phyloP scores from a whole-genome alignment of 345 rosid species.

The Trapa bicornis region DNA sequence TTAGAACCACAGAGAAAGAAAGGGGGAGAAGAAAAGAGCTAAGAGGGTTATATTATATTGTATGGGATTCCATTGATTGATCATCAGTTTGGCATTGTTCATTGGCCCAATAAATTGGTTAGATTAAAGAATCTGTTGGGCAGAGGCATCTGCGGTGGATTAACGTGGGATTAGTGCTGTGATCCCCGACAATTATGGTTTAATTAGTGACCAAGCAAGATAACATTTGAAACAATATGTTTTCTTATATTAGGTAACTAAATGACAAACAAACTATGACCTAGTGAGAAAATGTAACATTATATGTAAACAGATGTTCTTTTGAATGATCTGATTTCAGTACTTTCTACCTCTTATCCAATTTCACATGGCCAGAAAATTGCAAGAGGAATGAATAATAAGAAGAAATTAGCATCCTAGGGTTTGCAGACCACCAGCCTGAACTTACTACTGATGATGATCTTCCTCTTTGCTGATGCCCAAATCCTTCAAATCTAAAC shows the following conservation, averaged over 20 bases:
- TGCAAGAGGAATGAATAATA: no score
- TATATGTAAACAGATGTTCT: no score
- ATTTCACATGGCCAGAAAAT: no score
- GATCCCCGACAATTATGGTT: slow-evolving; percentile 15
- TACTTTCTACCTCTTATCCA: no score
- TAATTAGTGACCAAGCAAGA: slow-evolving; percentile 13
- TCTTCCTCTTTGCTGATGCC: no score
- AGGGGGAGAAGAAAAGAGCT: neutral
- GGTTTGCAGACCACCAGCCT: no score
- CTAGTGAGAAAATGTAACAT: no score
- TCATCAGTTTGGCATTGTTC: neutral
- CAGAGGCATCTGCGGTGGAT: neutral
- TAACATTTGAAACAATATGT: slow-evolving; percentile 7
- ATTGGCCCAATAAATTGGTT: neutral
- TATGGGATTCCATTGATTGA: neutral
- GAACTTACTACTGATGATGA: no score
- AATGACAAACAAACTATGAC: neutral
- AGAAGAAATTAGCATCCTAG: no score
- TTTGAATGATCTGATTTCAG: no score
- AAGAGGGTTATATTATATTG: neutral
- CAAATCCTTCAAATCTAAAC: no score
- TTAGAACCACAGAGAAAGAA: no score
- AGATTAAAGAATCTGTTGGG: neutral
- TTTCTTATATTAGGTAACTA: neutral
- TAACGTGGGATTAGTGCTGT: slow-evolving; percentile 3